A percentile compares a stretch with the other conserved stretches of the same genome.
These are phyloP conservation scores for Chloranthus sessilifolius DNA, from an alignment of 164 flowering plant species.

Conservation along the genomic window DNA sequence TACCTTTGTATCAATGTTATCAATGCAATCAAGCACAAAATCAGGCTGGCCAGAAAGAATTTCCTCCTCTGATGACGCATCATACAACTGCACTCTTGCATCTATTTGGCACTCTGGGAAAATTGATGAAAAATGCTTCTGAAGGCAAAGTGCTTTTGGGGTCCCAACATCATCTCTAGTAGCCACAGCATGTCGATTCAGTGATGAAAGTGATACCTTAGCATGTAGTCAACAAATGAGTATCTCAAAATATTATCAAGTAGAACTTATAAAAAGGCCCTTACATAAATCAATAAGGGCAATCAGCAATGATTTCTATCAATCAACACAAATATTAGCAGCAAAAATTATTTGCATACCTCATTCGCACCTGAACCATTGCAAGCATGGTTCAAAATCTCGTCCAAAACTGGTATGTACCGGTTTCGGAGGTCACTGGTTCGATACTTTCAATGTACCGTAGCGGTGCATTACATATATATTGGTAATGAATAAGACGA, in stretches of 20 bases:
- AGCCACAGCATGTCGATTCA: conserved; percentile 97
- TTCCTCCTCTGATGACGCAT: conserved; percentile 85
- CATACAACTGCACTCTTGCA: conserved; percentile 77
- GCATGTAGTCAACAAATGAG: conserved; percentile 14
- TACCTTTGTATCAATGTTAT: conserved; percentile 97
- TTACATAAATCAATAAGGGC: no score
- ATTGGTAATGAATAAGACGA: no score
- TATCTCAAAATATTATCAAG: not conserved
- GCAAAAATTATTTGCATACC: no score
- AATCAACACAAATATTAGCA: no score
- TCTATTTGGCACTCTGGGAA: conserved; percentile 89
- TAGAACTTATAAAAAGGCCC: no score
- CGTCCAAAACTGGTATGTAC: no score
- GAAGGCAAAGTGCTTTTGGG: conserved; percentile 86
- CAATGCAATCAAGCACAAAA: conserved; percentile 97
- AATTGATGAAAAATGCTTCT: conserved; percentile 80
- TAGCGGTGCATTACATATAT: no score
- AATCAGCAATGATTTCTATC: no score
- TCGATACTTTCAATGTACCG: no score
- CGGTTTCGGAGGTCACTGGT: no score
- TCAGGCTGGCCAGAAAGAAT: conserved; percentile 91
- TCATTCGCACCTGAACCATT: no score
- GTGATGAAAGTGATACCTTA: conserved; percentile 94
- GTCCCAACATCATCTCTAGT: conserved; percentile 96
- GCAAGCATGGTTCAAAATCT: no score